phyloP scores from a whole-genome alignment of 768 basidiomycete genomes.

The Suillus clintonianus region DNA sequence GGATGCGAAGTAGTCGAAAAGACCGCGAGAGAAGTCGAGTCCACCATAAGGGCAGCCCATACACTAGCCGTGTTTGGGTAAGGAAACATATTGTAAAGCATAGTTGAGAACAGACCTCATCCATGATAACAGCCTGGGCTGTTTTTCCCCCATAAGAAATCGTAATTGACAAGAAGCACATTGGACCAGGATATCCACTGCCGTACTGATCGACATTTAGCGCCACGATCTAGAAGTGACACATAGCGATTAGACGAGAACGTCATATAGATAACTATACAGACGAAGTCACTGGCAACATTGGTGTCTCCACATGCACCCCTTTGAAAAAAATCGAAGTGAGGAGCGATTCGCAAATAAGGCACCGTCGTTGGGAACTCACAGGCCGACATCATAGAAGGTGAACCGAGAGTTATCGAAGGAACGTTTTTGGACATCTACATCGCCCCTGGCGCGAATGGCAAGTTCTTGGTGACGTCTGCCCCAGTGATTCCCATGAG shows the following conservation, averaged over 20 bases:
- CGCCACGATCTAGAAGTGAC: slow-evolving; percentile 49
- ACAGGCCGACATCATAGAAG: slow-evolving; percentile 60
- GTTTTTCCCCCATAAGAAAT: slow-evolving; percentile 65
- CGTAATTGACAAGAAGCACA: slow-evolving; percentile 63
- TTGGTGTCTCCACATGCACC: slow-evolving; percentile 57
- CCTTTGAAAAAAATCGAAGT: slow-evolving; percentile 30
- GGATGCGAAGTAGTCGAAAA: slow-evolving; percentile 64
- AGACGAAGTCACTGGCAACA: slow-evolving; percentile 43
- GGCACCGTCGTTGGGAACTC: slow-evolving; percentile 18
- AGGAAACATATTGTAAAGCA: slow-evolving; percentile 1
- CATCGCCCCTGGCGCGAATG: slow-evolving; percentile 44
- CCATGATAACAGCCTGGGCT: slow-evolving; percentile 57
- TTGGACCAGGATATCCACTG: slow-evolving; percentile 58
- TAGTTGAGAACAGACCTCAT: slow-evolving; percentile 47
- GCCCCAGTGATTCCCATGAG: slow-evolving; percentile 27
- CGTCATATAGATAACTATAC: slow-evolving; percentile 15
- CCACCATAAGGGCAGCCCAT: slow-evolving; percentile 65
- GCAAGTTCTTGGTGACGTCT: slow-evolving; percentile 51
- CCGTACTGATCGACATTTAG: slow-evolving; percentile 58
- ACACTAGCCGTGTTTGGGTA: slow-evolving; percentile 43
- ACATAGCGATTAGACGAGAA: slow-evolving; percentile 2
- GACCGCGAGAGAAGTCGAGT: slow-evolving; percentile 66
- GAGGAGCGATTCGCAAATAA: slow-evolving; percentile 7
- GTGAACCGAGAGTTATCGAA: slow-evolving; percentile 46
- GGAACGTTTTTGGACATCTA: slow-evolving; percentile 41